A percentile compares a stretch with the other conserved stretches of the same genome.
Conservation (phyloP, 2,329 filamentous ascomycete species). For the Cercospora sp. region DNA sequence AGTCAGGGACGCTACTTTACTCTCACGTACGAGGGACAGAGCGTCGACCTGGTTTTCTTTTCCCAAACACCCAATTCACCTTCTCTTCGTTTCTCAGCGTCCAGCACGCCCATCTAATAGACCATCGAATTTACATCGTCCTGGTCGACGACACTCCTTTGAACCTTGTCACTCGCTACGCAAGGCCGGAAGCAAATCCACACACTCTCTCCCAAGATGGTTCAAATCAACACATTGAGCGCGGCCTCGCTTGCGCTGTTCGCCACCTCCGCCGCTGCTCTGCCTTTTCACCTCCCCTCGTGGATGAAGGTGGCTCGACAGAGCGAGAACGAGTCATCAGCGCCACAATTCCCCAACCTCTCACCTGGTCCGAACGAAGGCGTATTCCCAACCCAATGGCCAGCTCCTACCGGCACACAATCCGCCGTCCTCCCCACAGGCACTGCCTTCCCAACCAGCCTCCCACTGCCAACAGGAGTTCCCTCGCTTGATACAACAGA, state of each 20-base stretch:
- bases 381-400: background rate
- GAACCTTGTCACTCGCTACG: slow-evolving; percentile 2
- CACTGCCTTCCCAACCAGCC: background rate
- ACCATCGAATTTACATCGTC: slow-evolving; percentile 9
- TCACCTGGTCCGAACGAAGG: slow-evolving; percentile 2
- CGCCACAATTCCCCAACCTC: background rate
- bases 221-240: slow-evolving; percentile 14
- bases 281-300: slow-evolving; percentile 4
- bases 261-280: slow-evolving; percentile 9
- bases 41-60: background rate
- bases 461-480: background rate
- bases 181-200: background rate
- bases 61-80: background rate
- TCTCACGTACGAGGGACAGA: background rate
- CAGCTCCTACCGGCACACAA: slow-evolving; percentile 1
- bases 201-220: slow-evolving; percentile 11
- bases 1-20: background rate
- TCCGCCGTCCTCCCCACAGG: background rate
- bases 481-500: background rate
- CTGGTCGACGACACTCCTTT: slow-evolving; percentile 18
- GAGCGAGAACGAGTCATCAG: background rate
- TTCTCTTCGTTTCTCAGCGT: slow-evolving; percentile 8
- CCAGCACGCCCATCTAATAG: slow-evolving; percentile 10
- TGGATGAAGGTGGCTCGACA: slow-evolving; percentile 2
- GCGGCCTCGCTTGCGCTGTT: slow-evolving; percentile 15